phyloP scores from a whole-genome alignment of 345 rosid species.

The Garcia nutans region DNA sequence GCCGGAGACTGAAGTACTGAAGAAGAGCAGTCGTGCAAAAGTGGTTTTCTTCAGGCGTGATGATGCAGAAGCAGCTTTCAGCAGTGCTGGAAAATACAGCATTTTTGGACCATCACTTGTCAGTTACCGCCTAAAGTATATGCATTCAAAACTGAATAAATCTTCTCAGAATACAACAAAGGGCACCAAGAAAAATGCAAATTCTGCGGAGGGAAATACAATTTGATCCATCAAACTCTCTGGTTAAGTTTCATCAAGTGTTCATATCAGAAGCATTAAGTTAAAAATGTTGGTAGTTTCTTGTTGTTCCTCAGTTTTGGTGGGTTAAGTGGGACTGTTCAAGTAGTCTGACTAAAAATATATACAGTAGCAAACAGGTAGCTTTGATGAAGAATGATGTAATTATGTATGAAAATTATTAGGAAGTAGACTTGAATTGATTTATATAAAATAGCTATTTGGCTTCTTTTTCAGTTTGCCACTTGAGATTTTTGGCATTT shows the following conservation, averaged over 20 bases:
- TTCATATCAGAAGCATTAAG: not conserved
- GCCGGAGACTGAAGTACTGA: conserved; percentile 45
- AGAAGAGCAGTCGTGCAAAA: conserved; percentile 50
- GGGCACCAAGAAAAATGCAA: conserved; percentile 18
- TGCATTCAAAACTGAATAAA: conserved; percentile 21
- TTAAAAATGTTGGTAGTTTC: not conserved
- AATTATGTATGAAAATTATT: not conserved
- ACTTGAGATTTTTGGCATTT: not conserved
- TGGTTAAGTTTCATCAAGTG: not conserved
- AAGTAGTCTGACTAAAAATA: not conserved
- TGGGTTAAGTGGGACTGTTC: not conserved
- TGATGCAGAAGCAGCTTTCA: conserved; percentile 64
- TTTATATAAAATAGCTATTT: no score
- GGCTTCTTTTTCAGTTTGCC: not conserved
- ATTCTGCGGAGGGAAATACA: conserved; percentile 8
- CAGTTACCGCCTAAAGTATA: conserved; percentile 37
- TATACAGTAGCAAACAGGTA: not conserved
- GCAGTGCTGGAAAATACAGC: conserved; percentile 59
- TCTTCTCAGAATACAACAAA: conserved; percentile 22
- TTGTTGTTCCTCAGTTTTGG: not conserved
- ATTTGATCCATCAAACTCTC: not conserved
- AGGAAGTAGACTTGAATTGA: not conserved
- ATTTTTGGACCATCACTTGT: conserved; percentile 60
- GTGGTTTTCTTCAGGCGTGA: conserved; percentile 50
- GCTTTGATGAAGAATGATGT: not conserved